Conservation (phyloP, 192 early-diverging fungal genomes). For the Pilaira anomala region DNA sequence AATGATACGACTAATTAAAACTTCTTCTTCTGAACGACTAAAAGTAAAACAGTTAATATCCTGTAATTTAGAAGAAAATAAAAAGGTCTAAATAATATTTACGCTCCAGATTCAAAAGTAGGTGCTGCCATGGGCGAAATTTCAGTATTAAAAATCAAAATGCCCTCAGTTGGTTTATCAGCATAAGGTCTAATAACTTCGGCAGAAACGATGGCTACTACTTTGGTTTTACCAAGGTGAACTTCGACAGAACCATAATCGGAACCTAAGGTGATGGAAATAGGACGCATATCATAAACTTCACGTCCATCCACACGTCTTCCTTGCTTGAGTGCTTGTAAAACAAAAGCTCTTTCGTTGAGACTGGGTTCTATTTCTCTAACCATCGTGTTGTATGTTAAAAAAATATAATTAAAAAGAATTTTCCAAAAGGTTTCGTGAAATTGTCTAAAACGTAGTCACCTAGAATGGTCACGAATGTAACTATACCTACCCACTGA, state of each 20-base stretch:
- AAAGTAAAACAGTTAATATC: not conserved
- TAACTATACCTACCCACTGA: too few relatives aligned
- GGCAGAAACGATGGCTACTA: constrained; percentile 66
- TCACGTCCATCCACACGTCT: constrained; percentile 77
- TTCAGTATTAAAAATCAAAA: constrained; percentile 82
- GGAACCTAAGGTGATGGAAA: constrained; percentile 65
- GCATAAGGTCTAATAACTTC: constrained; percentile 65
- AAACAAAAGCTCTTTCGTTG: constrained; percentile 76
- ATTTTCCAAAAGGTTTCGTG: too few relatives aligned
- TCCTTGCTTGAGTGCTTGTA: constrained; percentile 65
- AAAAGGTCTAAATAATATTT: constrained; percentile 3
- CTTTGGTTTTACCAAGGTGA: constrained; percentile 78
- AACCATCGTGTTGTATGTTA: constrained; percentile 26
- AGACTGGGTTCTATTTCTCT: constrained; percentile 38
- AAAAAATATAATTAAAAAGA: not conserved
- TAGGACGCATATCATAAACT: constrained; percentile 67
- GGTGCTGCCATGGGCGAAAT: constrained; percentile 85
- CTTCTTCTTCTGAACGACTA: constrained; percentile 78
- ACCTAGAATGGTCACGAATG: not conserved
- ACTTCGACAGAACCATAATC: constrained; percentile 75
- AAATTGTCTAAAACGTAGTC: not conserved
- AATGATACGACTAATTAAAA: constrained; percentile 78
- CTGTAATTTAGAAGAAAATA: not conserved
- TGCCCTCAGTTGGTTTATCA: constrained; percentile 86
- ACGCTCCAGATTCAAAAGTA: constrained; percentile 66